Evolutionary conservation across 441 rosid species (phyloP).

Genomic region (Adansonia gregorii): DNA sequence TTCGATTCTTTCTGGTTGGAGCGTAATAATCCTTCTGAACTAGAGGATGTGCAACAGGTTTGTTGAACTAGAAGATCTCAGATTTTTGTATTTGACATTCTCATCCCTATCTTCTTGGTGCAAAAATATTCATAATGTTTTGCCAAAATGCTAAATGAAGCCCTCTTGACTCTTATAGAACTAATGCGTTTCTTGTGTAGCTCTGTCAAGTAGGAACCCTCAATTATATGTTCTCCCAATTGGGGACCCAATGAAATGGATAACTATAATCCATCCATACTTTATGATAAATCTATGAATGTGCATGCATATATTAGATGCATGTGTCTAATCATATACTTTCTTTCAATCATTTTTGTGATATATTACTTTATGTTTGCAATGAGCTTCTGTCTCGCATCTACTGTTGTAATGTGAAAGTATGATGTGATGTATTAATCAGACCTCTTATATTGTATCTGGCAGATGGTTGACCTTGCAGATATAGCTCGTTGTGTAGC

Average conservation of each 20-base stretch:
- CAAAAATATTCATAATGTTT: background rate
- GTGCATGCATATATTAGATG: background rate
- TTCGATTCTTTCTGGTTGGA: conserved; percentile 85
- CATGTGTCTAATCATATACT: conserved; percentile 6
- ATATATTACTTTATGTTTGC: conserved; percentile 12
- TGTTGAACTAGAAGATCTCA: conserved; percentile 32
- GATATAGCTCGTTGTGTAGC: conserved; percentile 89
- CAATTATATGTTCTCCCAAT: conserved; percentile 2
- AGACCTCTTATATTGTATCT: conserved; percentile 23
- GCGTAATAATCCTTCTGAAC: conserved; percentile 67
- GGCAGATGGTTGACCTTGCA: conserved; percentile 83
- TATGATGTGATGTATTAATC: conserved; percentile 2
- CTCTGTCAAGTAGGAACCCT: background rate
- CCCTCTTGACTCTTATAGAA: background rate
- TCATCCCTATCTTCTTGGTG: conserved; percentile 1
- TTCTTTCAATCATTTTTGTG: conserved; percentile 17
- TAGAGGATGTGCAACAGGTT: conserved; percentile 82
- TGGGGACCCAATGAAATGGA: background rate
- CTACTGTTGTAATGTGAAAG: background rate
- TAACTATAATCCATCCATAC: background rate
- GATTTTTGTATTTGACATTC: background rate
- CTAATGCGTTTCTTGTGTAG: background rate
- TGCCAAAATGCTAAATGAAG: background rate
- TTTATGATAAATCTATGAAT: background rate
- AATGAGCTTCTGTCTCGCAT: conserved; percentile 1